Conservation (phyloP, 805 yeast genomes). For the Blastobotrys americana region DNA sequence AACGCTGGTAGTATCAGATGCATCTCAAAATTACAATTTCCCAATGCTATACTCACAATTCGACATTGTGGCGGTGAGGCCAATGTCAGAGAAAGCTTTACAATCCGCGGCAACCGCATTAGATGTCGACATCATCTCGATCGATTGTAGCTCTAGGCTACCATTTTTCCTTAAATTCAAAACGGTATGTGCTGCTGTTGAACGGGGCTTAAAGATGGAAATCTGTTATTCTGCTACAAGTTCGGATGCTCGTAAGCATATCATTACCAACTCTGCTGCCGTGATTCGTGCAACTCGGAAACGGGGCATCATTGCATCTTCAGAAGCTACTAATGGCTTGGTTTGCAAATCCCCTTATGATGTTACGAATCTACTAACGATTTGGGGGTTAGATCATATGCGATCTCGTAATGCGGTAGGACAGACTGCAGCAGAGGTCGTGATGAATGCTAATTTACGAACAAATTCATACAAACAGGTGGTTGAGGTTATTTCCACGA, state of each 20-base stretch:
- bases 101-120: constrained; percentile 65
- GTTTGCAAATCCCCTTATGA: constrained; percentile 65
- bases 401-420: constrained; percentile 54
- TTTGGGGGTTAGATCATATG: constrained; percentile 64
- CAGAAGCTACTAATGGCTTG: constrained; percentile 54
- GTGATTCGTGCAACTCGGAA: constrained; percentile 74
- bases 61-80: constrained; percentile 78
- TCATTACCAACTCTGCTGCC: constrained; percentile 65
- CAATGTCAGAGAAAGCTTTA: constrained; percentile 70
- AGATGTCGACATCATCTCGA: constrained; percentile 75
- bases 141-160: constrained; percentile 55
- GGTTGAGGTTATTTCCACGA: constrained; percentile 16
- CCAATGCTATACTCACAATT: constrained; percentile 42
- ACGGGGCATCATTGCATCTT: constrained; percentile 69
- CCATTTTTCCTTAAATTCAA: constrained; percentile 80
- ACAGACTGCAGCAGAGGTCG: constrained; percentile 53
- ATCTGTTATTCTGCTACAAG: constrained; percentile 45
- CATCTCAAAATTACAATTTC: constrained; percentile 63
- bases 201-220: constrained; percentile 78
- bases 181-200: constrained; percentile 72
- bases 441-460: constrained; percentile 69
- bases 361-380: constrained; percentile 52
- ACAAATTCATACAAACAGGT: constrained; percentile 73
- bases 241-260: constrained; percentile 45
- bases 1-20: constrained; percentile 70